Evolutionary conservation across 257 asterid species (phyloP).

Genomic region (Verbascum thapsus): DNA sequence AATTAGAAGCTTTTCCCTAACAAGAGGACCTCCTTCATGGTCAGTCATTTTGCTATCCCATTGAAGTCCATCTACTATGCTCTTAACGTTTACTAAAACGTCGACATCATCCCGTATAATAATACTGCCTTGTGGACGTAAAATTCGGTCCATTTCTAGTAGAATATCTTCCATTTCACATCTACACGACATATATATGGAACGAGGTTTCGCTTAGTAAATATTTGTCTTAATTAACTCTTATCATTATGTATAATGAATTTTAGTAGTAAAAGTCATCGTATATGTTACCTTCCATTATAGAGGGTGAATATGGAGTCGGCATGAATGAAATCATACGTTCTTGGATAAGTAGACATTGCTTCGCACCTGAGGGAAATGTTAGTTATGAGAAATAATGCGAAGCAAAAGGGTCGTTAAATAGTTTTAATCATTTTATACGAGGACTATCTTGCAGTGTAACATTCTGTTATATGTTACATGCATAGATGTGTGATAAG

Average conservation of each 20-base stretch:
- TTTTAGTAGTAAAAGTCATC: neutral
- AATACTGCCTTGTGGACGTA: constrained; percentile 85
- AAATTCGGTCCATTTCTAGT: constrained; percentile 80
- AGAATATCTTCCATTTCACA: constrained; percentile 74
- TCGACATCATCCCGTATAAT: constrained; percentile 87
- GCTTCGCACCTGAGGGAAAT: constrained; percentile 75
- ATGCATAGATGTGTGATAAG: too few species aligned
- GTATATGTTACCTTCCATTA: constrained; percentile 53
- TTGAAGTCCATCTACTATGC: constrained; percentile 62
- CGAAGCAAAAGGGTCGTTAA: too few species aligned
- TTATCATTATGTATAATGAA: neutral
- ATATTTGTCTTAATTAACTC: neutral
- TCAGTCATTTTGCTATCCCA: constrained; percentile 87
- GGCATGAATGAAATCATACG: constrained; percentile 90
- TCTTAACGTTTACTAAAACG: constrained; percentile 58
- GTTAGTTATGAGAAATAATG: neutral
- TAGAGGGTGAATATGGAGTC: constrained; percentile 69
- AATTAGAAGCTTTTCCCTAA: constrained; percentile 73
- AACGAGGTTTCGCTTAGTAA: neutral
- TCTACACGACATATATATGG: constrained; percentile 35
- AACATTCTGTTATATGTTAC: too few species aligned
- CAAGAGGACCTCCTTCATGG: constrained; percentile 86
- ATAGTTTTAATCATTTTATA: too few species aligned
- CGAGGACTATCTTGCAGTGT: too few species aligned
- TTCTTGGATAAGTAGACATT: constrained; percentile 92